Conservation (phyloP, 1,284 basidiomycete species). For the Malassezia obtusa region DNA sequence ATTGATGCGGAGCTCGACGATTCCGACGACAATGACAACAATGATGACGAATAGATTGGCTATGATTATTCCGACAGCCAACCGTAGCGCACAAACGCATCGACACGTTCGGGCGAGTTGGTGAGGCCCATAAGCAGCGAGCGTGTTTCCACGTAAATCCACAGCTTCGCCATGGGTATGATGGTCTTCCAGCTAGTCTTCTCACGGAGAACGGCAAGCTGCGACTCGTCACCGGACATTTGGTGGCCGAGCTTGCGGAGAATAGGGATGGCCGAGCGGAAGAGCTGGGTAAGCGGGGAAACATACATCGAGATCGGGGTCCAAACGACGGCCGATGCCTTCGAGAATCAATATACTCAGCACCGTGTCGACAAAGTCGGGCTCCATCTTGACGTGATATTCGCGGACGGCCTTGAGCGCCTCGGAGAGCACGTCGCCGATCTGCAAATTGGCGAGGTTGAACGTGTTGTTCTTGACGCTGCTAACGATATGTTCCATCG, state of each 20-base stretch:
- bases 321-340: slow-evolving; percentile 86
- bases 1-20: slow-evolving; percentile 5
- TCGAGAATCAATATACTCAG: slow-evolving; percentile 86
- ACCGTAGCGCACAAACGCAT: slow-evolving; percentile 42
- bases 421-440: slow-evolving; percentile 80
- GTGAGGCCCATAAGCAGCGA: slow-evolving; percentile 24
- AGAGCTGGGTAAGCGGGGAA: slow-evolving; percentile 18
- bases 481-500: slow-evolving; percentile 90
- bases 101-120: slow-evolving; percentile 24
- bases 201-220: slow-evolving; percentile 15
- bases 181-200: slow-evolving; percentile 1
- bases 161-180: slow-evolving; percentile 39
- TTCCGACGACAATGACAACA: slow-evolving; percentile 16
- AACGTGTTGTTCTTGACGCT: slow-evolving; percentile 93
- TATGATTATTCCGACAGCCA: slow-evolving; percentile 29
- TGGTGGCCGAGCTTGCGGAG: slow-evolving; percentile 32
- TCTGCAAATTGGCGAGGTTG: slow-evolving; percentile 86
- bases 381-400: slow-evolving; percentile 97
- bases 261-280: slow-evolving; percentile 42
- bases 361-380: slow-evolving; percentile 95
- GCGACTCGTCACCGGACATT: slow-evolving; percentile 16
- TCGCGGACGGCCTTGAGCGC: slow-evolving; percentile 76
- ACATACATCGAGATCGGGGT: slow-evolving; percentile 85
- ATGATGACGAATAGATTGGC: slow-evolving; percentile 24
- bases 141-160: slow-evolving; percentile 37